Evolutionary conservation across 768 basidiomycete genomes (phyloP).

Genomic region (Asterophora lycoperdoides): DNA sequence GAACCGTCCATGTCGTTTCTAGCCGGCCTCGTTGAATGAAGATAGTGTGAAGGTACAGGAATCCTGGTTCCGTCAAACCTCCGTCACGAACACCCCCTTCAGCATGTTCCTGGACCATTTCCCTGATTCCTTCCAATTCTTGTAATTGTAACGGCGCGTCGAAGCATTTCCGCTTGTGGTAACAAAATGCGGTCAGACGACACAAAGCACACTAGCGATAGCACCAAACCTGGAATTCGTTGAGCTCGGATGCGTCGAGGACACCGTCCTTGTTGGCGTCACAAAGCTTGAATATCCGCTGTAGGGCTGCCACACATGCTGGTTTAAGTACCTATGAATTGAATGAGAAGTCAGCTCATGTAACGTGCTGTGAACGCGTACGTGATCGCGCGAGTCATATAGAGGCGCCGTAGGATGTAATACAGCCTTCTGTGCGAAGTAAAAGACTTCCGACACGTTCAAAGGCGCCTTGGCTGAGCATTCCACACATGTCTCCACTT

Average conservation of each 20-base stretch:
- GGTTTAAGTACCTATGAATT: conserved; percentile 77
- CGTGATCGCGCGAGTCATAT: conserved; percentile 95
- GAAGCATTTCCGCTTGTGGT: conserved; percentile 83
- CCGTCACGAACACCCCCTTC: conserved; percentile 69
- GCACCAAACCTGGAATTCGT: conserved; percentile 85
- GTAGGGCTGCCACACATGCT: conserved; percentile 81
- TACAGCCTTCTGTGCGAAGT: conserved; percentile 97
- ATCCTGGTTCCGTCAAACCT: conserved; percentile 89
- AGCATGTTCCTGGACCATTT: conserved; percentile 80
- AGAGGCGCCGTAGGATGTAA: conserved; percentile 94
- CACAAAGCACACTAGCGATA: not conserved
- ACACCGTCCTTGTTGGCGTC: conserved; percentile 93
- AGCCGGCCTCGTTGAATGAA: conserved; percentile 95
- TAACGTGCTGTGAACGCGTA: conserved; percentile 32
- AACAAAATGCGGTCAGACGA: conserved; percentile 8
- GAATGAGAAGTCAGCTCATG: conserved; percentile 11
- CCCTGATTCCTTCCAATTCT: conserved; percentile 95
- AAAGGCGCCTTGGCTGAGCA: conserved; percentile 88
- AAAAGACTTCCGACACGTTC: conserved; percentile 96
- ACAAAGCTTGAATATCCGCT: conserved; percentile 94
- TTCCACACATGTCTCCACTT: conserved; percentile 98
- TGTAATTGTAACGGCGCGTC: conserved; percentile 86
- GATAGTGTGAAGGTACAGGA: conserved; percentile 90
- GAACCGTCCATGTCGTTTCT: conserved; percentile 97
- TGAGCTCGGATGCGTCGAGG: conserved; percentile 84